Percentiles rank a stretch among this genome's conserved stretches.
Conservation (phyloP, 257 asterid species). For the Primulina tabacum region DNA sequence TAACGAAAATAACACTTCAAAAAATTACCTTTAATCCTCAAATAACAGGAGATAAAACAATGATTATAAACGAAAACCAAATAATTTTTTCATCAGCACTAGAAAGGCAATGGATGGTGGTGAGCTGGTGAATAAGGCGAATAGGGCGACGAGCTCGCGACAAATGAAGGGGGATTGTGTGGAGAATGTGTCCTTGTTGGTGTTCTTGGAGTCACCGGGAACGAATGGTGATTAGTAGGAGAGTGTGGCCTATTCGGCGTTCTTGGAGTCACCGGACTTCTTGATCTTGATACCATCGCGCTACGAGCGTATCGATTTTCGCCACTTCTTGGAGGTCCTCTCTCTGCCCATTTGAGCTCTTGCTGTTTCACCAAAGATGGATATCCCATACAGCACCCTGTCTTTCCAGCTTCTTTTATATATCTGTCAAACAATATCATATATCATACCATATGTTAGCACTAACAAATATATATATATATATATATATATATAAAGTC, state of each 20-base stretch:
- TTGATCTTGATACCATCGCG: slow-evolving; percentile 41
- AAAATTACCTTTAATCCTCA: not conserved
- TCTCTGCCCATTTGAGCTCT: slow-evolving; percentile 83
- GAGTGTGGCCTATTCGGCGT: slow-evolving; percentile 28
- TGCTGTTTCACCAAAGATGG: slow-evolving; percentile 57
- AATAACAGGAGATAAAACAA: not conserved
- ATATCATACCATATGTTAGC: not conserved
- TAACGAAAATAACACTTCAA: not conserved
- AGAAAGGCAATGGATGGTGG: slow-evolving; percentile 60
- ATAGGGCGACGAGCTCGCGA: slow-evolving; percentile 43
- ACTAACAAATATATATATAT: too few relatives aligned
- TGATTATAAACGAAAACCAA: not conserved
- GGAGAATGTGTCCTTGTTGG: slow-evolving; percentile 17
- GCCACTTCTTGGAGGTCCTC: slow-evolving; percentile 58
- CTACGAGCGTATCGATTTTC: slow-evolving; percentile 40
- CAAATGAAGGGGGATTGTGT: slow-evolving; percentile 43
- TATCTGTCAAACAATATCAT: slow-evolving; percentile 40
- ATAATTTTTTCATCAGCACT: not conserved
- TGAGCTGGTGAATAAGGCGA: slow-evolving; percentile 40
- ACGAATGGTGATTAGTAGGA: not conserved
- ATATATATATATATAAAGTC: too few relatives aligned
- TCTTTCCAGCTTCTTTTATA: slow-evolving; percentile 55
- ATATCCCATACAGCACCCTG: slow-evolving; percentile 72
- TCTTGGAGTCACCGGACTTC: slow-evolving; percentile 34
- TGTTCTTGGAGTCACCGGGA: slow-evolving; percentile 21